Conservation (phyloP, 2,329 filamentous ascomycete genomes). For the Xylariaceae sp. region DNA sequence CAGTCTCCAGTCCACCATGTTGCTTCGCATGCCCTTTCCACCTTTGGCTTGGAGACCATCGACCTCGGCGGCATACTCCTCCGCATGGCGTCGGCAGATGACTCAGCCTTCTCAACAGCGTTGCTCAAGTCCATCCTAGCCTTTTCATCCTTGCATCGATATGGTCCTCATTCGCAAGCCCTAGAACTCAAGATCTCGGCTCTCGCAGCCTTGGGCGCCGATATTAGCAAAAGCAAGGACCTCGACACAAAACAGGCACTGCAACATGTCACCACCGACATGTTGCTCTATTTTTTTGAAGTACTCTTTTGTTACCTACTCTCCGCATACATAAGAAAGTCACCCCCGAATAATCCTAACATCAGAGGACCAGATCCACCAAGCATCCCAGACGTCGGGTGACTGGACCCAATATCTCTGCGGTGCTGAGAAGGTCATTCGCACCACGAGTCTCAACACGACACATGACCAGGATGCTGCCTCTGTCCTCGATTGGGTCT, state of each 20-base stretch:
- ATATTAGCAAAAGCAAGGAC: neutral
- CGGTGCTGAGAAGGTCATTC: neutral
- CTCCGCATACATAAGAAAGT: too few species aligned
- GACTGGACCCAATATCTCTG: neutral
- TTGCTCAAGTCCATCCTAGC: neutral
- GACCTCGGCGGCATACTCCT: neutral
- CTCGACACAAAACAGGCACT: neutral
- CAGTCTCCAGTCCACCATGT: neutral
- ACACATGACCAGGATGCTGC: neutral
- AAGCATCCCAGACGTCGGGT: neutral
- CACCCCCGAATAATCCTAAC: too few species aligned
- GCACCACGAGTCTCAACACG: neutral
- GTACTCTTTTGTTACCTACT: too few species aligned
- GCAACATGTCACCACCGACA: neutral
- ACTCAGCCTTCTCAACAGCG: neutral
- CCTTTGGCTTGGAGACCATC: neutral
- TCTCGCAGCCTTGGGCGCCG: neutral
- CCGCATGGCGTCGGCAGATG: neutral
- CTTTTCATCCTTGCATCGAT: neutral
- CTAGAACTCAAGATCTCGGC: neutral
- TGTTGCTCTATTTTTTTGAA: constrained; percentile 6
- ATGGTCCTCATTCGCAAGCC: neutral
- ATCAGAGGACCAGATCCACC: neutral
- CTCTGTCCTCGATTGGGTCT: constrained; percentile 4
- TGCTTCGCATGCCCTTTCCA: neutral